Evolutionary conservation across 192 early-diverging fungal genomes (phyloP), one percentile per base, ranked within the genome.

Genomic region (Coemansia erecta): DNA sequence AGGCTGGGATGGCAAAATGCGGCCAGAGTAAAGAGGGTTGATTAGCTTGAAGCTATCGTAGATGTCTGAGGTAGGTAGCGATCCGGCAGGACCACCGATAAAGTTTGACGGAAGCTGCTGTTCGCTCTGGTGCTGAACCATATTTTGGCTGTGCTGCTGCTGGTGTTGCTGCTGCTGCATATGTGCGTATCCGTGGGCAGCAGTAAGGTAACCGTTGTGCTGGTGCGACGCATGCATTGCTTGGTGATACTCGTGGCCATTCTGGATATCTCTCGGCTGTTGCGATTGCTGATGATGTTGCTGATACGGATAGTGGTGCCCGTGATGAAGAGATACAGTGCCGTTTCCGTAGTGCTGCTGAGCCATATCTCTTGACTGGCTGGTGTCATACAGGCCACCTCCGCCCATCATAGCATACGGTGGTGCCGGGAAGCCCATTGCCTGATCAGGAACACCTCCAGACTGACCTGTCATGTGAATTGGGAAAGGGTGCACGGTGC

Each of bases 41-140:
- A 79, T 79, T 26, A 79, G 73, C 66, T 79, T 79, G 53, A 79
- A 69, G 24, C 61, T 56, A 31, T 62, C 45, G 43, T 71, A 79
- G 11, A 79, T 46, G 15, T 78, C 70, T 13, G 66, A 43, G 22
- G 65, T 55, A 0, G 72, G 72, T 4, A 75, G 60, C 31, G 61
- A 35, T 2, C 63, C 58, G 4, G 60, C 41, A 1, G 73, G 49
- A 6, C 56, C 58, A 28, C 31, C 28, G 18, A 70, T 70, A 45
- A 77, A 77, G 39, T 63, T 65, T 7, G 64, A 67, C 1, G 66
- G 47, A 10, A 69, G 37, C 44, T 63, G 60, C 31, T 61, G 53
- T 8, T 69, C 58, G 22, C 53, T 56, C 53, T 63, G 61, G 14
- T 50, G 41, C 53, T 72, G 71, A 8, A 26, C n/a, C 43, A 52